Percentiles rank a stretch among this genome's conserved stretches.
Evolutionary conservation across 202 grass and related monocot genomes (phyloP).

Genomic region (Carex arenaria): DNA sequence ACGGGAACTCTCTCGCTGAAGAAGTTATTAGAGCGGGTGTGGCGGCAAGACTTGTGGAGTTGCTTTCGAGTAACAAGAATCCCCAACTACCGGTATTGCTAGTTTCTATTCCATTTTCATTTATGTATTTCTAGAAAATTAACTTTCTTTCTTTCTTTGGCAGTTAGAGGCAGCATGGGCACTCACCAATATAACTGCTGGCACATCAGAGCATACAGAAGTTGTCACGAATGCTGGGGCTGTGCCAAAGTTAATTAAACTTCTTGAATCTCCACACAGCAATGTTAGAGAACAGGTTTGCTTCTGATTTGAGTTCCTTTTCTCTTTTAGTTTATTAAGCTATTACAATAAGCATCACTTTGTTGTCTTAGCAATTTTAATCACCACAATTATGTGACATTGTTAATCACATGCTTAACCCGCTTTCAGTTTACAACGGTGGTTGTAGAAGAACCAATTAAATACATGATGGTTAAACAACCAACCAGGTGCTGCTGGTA

Average conservation of each 20-base stretch:
- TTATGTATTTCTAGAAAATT: not conserved
- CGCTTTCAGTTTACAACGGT: not conserved
- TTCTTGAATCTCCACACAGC: conserved; percentile 53
- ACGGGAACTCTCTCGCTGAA: conserved; percentile 42
- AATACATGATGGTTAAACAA: not conserved
- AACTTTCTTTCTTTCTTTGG: conserved; percentile 17
- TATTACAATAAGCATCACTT: conserved; percentile 2
- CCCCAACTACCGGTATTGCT: conserved; percentile 55
- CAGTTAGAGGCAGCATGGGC: conserved; percentile 78
- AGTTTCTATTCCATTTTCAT: not conserved
- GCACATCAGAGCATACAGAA: conserved; percentile 62
- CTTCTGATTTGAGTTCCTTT: not conserved
- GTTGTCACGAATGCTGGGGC: conserved; percentile 61
- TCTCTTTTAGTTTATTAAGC: not conserved
- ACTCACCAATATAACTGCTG: conserved; percentile 78
- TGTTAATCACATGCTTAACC: not conserved
- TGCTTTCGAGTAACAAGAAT: conserved; percentile 53
- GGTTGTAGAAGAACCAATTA: not conserved
- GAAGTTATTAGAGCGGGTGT: conserved; percentile 66
- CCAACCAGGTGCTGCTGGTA: not conserved
- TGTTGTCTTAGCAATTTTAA: not conserved
- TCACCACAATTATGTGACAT: not conserved
- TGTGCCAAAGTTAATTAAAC: conserved; percentile 53
- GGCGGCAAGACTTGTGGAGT: conserved; percentile 60
- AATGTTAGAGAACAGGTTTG: conserved; percentile 73